phyloP scores from a whole-genome alignment of 305 asterid species.

The Andrographis paniculata region DNA sequence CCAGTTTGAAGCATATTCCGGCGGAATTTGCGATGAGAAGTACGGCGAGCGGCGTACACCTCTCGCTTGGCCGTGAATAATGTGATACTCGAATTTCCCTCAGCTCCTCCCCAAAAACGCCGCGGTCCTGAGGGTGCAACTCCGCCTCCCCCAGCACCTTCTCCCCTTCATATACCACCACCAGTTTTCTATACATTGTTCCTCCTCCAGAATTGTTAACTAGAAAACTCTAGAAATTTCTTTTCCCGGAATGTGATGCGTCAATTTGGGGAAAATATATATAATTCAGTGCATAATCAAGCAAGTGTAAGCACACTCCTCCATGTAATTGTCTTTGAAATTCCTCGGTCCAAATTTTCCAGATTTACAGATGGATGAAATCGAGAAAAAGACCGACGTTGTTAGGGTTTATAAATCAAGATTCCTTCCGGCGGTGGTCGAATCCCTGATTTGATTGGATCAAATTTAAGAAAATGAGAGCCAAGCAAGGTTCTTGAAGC shows the following conservation, averaged over 20 bases:
- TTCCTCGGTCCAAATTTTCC: constrained; percentile 35
- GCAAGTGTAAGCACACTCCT: constrained; percentile 18
- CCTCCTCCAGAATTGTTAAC: constrained; percentile 8
- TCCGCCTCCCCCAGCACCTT: constrained; percentile 78
- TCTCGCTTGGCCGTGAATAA: constrained; percentile 75
- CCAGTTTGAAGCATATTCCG: constrained; percentile 76
- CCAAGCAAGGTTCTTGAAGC: too few relatives aligned
- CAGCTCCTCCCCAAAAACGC: constrained; percentile 38
- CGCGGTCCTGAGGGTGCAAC: constrained; percentile 48
- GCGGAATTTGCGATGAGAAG: constrained; percentile 58
- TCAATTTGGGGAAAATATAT: constrained; percentile 24
- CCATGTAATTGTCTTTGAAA: constrained; percentile 18
- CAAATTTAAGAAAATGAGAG: too few relatives aligned
- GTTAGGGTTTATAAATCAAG: constrained; percentile 24
- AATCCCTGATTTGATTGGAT: constrained; percentile 17
- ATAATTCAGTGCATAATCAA: constrained; percentile 27
- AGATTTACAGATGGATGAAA: constrained; percentile 33
- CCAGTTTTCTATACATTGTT: constrained; percentile 42
- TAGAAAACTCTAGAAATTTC: background rate
- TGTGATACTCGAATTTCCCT: constrained; percentile 69
- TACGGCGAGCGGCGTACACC: constrained; percentile 96
- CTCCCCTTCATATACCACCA: constrained; percentile 60
- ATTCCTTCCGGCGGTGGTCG: constrained; percentile 19
- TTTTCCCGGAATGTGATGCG: constrained; percentile 20
- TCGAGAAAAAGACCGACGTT: constrained; percentile 1